Evolutionary conservation across 2,329 filamentous ascomycete genomes (phyloP), one percentile per base, ranked within the genome.

Genomic region (Alternaria solani): DNA sequence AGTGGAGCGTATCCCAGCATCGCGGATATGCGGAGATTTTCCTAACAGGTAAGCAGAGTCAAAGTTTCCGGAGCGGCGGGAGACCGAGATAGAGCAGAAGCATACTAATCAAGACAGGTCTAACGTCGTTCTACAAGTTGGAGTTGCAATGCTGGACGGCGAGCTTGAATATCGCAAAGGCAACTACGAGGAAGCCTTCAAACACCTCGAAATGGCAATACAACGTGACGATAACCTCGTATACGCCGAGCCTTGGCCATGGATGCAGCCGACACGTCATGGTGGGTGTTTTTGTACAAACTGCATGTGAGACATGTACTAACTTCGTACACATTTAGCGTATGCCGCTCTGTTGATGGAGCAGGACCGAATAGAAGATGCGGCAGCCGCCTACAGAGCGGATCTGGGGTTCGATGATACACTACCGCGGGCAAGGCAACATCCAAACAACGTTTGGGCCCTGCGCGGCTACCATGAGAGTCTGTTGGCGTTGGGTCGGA

Each of bases 181-280:
- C 0, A 84, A 89, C 51, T 83, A 85, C 54, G 83, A 87, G 0
- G 48, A 72, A 0, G 90, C 90, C 0, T 92, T 91, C 70, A 69
- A 78, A 3, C 82, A 86, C 52, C 79, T 93, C 3, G 82, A 84
- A 1, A 80, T 79, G 11, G 84, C 89, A 0, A 86, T 91, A 23
- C 71, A 78, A 1, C 81, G 86, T 2, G 88, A 91, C 63, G 89
- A 91, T 67, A 77, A 74, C 0, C 81, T 93, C 28, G 87, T 87
- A 0, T 93, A 91, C 62, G 88, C 89, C 49, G 91, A 93, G 72
- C 91, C 91, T 0, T 92, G 90, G 90, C 89, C 88, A 0, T 93
- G 90, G 90, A 92, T 93, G 89, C 88, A 91, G 71, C 90, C 90
- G 0, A 86, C 87, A 0, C 82, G 89, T 3, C 90, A 93, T 74